A percentile compares a stretch with the other conserved stretches of the same genome.
Evolutionary conservation across 2,329 filamentous ascomycete genomes (phyloP).

Genomic region (Curvularia lunata): DNA sequence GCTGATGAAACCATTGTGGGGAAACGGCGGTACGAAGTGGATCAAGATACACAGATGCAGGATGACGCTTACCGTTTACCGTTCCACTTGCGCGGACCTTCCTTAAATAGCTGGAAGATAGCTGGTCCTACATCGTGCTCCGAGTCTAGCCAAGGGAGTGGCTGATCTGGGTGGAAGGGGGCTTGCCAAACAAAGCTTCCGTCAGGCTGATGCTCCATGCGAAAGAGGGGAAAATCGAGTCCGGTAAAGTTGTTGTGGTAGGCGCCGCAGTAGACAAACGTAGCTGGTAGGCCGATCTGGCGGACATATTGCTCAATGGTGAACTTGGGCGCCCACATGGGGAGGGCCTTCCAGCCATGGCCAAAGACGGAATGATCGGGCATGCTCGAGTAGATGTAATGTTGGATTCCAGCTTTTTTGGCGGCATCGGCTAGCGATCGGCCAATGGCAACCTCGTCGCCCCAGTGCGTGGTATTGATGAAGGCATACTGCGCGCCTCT

Average conservation of each 20-base stretch:
- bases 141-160: conserved; percentile 92
- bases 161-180: conserved; percentile 87
- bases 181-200: conserved; percentile 92
- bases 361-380: conserved; percentile 88
- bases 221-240: conserved; percentile 89
- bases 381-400: conserved; percentile 97
- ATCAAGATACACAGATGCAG: conserved; percentile 28
- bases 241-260: conserved; percentile 99
- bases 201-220: conserved; percentile 85
- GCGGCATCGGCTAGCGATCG: conserved; percentile 88
- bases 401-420: conserved; percentile 80
- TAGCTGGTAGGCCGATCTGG: conserved; percentile 80
- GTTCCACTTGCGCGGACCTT: conserved; percentile 85
- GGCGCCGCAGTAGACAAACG: conserved; percentile 94
- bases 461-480: conserved; percentile 97
- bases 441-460: conserved; percentile 90
- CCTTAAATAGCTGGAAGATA: conserved; percentile 92
- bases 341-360: conserved; percentile 77
- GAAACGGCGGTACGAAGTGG: conserved; percentile 27
- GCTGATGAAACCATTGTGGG: conserved; percentile 32
- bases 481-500: conserved; percentile 86
- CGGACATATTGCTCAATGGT: conserved; percentile 90
- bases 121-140: conserved; percentile 96
- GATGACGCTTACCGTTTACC: conserved; percentile 64
- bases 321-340: conserved; percentile 92